phyloP scores from a whole-genome alignment of 208 protist species.

The Crithidia acanthocephali region DNA sequence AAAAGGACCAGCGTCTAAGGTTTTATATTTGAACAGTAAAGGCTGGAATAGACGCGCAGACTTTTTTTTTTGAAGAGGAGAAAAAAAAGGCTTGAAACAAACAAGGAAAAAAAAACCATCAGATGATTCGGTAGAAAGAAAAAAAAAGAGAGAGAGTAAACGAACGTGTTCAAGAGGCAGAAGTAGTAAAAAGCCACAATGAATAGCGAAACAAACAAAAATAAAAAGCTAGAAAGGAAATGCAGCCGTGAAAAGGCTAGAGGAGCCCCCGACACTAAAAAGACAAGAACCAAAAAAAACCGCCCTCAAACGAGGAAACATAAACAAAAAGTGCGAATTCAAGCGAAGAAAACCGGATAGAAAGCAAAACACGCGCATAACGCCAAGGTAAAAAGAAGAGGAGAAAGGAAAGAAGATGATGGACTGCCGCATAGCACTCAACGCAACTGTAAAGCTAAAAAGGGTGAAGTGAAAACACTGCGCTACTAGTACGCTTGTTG shows the following conservation, averaged over 20 bases:
- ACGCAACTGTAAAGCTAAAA: too few relatives aligned
- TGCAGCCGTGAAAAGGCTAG: not conserved
- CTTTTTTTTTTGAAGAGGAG: too few relatives aligned
- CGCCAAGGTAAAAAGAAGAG: not conserved
- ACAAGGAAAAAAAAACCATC: not conserved
- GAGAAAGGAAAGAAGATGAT: not conserved
- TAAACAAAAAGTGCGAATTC: not conserved
- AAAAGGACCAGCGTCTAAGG: not conserved
- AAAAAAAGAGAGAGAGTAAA: slow-evolving; percentile 11
- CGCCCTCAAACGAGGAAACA: not conserved
- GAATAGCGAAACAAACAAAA: slow-evolving; percentile 17
- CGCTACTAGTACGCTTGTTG: too few relatives aligned
- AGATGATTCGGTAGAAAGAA: slow-evolving; percentile 7
- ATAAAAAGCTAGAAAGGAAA: slow-evolving; percentile 11
- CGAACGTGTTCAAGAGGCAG: not conserved
- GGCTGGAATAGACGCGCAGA: too few relatives aligned
- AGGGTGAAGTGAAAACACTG: too few relatives aligned
- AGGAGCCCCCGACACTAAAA: not conserved
- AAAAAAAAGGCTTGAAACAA: not conserved
- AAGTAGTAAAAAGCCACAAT: not conserved
- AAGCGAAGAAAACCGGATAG: not conserved
- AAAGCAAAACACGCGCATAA: not conserved
- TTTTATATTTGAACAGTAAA: not conserved
- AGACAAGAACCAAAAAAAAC: not conserved
- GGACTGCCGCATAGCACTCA: too few relatives aligned